Evolutionary conservation across 2,329 filamentous ascomycete species (phyloP).

Genomic region (Gaeumannomyces sp.): DNA sequence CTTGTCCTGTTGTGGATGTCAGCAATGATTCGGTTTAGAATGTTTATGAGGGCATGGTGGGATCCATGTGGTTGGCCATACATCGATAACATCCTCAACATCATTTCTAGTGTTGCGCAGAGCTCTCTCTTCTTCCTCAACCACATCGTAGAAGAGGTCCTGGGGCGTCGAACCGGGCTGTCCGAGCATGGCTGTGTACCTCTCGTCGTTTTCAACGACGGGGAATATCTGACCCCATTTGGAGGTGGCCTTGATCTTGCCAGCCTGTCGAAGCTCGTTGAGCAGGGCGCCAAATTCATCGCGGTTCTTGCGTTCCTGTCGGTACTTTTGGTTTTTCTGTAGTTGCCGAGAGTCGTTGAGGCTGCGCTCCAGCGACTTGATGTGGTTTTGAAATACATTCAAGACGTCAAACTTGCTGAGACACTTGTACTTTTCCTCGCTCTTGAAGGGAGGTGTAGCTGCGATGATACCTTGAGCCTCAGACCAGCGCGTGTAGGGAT

Average conservation of each 20-base stretch:
- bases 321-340: constrained; percentile 73
- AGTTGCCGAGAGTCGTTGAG: constrained; percentile 90
- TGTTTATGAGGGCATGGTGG: not conserved
- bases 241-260: constrained; percentile 80
- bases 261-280: constrained; percentile 63
- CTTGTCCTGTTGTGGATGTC: constrained; percentile 59
- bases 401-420: constrained; percentile 86
- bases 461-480: constrained; percentile 81
- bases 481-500: constrained; percentile 91
- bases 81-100: constrained; percentile 82
- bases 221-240: constrained; percentile 84
- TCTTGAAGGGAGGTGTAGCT: constrained; percentile 68
- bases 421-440: constrained; percentile 76
- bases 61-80: constrained; percentile 34
- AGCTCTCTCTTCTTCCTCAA: constrained; percentile 90
- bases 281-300: constrained; percentile 75
- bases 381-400: constrained; percentile 89
- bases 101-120: constrained; percentile 75
- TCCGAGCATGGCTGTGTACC: constrained; percentile 77
- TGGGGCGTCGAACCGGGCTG: constrained; percentile 79
- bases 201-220: constrained; percentile 69
- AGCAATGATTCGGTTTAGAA: constrained; percentile 23
- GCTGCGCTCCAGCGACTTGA: constrained; percentile 82
- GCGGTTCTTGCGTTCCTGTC: constrained; percentile 78
- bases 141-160: constrained; percentile 91